Conservation (phyloP, 257 asterid species). For the Nicotiana tomentosiformis region DNA sequence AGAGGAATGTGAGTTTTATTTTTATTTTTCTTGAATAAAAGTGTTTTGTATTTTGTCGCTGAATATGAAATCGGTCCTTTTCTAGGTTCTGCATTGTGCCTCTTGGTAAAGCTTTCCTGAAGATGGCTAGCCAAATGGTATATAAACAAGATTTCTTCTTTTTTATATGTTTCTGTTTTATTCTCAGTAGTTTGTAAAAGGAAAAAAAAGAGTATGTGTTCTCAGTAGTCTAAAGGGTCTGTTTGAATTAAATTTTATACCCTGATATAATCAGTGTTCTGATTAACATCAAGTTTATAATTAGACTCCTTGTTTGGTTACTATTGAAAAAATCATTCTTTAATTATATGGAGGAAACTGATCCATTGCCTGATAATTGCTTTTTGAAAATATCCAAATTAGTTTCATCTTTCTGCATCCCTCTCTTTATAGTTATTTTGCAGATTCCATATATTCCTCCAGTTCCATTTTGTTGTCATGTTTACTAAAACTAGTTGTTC, state of each 20-base stretch:
- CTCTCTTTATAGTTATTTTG: no score
- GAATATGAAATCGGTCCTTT: neutral
- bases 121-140: slow-evolving; percentile 55
- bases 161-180: neutral
- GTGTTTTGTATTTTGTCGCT: slow-evolving; percentile 1
- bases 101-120: slow-evolving; percentile 39
- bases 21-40: neutral
- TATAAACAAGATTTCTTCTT: neutral
- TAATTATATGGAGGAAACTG: no score
- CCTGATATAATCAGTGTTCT: neutral
- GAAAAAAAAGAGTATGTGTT: neutral
- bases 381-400: neutral
- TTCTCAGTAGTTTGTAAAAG: neutral
- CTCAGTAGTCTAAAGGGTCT: neutral
- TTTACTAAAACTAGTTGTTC: no score
- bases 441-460: neutral
- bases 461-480: no score
- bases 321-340: neutral
- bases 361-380: neutral
- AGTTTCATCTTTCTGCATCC: neutral
- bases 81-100: slow-evolving; percentile 66
- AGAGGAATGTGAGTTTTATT: slow-evolving; percentile 49
- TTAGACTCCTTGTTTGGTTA: neutral
- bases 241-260: neutral
- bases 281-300: neutral